Evolutionary conservation across 176 grass and related monocot genomes (phyloP), one percentile per base, ranked within the genome.

Genomic region (Cenchrus americanus): DNA sequence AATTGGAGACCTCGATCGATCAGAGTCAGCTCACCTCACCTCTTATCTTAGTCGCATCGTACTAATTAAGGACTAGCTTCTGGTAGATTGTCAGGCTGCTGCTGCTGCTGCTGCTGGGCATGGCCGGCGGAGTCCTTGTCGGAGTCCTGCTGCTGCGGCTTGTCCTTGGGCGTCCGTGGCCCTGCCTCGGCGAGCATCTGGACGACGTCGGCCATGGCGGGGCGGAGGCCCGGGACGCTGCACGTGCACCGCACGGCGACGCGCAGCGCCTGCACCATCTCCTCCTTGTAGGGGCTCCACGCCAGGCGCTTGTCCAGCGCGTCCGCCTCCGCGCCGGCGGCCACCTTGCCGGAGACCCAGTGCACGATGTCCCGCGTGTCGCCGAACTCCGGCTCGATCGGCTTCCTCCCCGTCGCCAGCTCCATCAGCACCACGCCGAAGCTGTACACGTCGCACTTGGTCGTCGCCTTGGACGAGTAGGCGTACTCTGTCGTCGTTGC

Each of bases 191-290:
- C 86, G 47, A 99, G 89, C 82, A 96, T 90, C 88, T 94, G 96
- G 4, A 99, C 87, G 43, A 99, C 96, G 75, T 99, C 96, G 83
- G 91, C 94, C 96, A 99, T 99, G 80, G 93, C 77, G 4, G 93
- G 96, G 30, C 96, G 96, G 2, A 92, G 74, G 0, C 50, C 10
- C 0, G 96, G 91, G 75, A 85, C 84, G 87, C 87, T 95, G 91
- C 86, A 96, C 10, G 96, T 94, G 87, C 96, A 99, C 0, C 93
- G 87, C 32, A 96, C 80, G 19, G 93, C 93, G 10, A 99, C 71
- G 24, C 93, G 91, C 14, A 99, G 69, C 48, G 89, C 85, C 62
- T 92, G 93, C 52, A 92, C 80, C 91, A 96, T 96, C 71, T 94
- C 96, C 73, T 99, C 93, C 73, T 96, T 94, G 73, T 89, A 90